Percentiles rank a stretch among this genome's conserved stretches.
Conservation (phyloP, 2,329 filamentous ascomycete genomes). For the Aspergillus sojae region DNA sequence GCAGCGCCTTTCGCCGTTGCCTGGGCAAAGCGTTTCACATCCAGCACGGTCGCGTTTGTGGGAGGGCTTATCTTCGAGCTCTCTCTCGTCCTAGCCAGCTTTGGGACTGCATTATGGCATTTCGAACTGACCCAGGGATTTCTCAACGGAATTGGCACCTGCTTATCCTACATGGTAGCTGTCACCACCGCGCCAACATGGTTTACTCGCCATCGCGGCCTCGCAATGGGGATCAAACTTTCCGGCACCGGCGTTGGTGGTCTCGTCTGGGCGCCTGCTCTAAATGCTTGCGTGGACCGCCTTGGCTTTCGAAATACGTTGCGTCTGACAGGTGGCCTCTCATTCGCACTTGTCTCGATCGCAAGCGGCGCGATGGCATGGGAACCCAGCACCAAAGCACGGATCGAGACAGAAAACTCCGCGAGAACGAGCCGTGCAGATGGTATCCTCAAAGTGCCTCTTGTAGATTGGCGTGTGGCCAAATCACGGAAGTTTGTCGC, state of each 20-base stretch:
- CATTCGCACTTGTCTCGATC: conserved; percentile 30
- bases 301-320: conserved; percentile 45
- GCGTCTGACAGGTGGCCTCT: conserved; percentile 35
- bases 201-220: conserved; percentile 40
- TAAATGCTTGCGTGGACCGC: conserved; percentile 33
- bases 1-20: conserved; percentile 39
- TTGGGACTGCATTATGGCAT: conserved; percentile 38
- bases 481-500: conserved; percentile 37
- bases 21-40: conserved; percentile 40
- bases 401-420: conserved; percentile 22
- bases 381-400: conserved; percentile 32
- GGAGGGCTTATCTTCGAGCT: conserved; percentile 40
- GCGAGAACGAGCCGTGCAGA: conserved; percentile 17
- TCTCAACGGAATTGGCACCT: conserved; percentile 42
- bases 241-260: conserved; percentile 45
- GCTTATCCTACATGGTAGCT: conserved; percentile 43
- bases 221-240: conserved; percentile 45
- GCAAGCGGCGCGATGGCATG: conserved; percentile 31
- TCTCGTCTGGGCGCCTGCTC: conserved; percentile 41
- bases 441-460: conserved; percentile 30
- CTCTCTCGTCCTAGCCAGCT: conserved; percentile 38
- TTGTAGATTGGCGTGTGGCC: conserved; percentile 35
- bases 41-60: conserved; percentile 33
- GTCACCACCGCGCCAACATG: conserved; percentile 44
- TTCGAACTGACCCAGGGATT: conserved; percentile 41